Conservation (phyloP, 2,329 filamentous ascomycete genomes). For the Botrytis byssoidea region DNA sequence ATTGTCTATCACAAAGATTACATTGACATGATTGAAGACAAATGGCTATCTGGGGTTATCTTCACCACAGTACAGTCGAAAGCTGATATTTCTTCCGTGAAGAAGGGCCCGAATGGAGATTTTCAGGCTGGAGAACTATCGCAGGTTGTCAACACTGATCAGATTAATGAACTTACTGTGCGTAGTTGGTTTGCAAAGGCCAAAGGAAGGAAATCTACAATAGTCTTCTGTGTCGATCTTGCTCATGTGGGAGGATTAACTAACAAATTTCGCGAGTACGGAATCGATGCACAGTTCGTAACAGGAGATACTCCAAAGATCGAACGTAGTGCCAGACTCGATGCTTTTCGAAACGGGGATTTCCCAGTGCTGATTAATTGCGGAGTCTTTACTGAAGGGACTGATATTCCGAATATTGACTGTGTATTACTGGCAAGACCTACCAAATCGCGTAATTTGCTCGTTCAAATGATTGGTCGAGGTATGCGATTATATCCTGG, state of each 20-base stretch:
- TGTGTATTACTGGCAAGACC: slow-evolving; percentile 86
- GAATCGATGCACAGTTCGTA: slow-evolving; percentile 82
- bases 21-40: slow-evolving; percentile 78
- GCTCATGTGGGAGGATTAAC: slow-evolving; percentile 76
- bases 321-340: slow-evolving; percentile 67
- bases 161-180: slow-evolving; percentile 81
- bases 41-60: slow-evolving; percentile 87
- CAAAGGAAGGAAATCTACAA: slow-evolving; percentile 70
- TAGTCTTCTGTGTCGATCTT: slow-evolving; percentile 93
- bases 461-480: slow-evolving; percentile 96
- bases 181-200: slow-evolving; percentile 83
- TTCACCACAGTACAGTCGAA: slow-evolving; percentile 90
- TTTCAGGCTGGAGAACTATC: slow-evolving; percentile 79
- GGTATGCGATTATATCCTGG: slow-evolving; percentile 80
- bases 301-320: slow-evolving; percentile 73
- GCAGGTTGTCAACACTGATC: slow-evolving; percentile 74
- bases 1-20: slow-evolving; percentile 94
- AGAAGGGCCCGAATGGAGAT: slow-evolving; percentile 66
- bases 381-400: slow-evolving; percentile 94
- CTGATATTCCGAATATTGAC: slow-evolving; percentile 96
- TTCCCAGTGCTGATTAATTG: slow-evolving; percentile 93
- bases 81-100: slow-evolving; percentile 73
- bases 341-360: slow-evolving; percentile 71
- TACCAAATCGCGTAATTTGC: slow-evolving; percentile 86
- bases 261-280: slow-evolving; percentile 69